phyloP scores from a whole-genome alignment of 495 filamentous ascomycete species.

The Xeromyces bisporus region DNA sequence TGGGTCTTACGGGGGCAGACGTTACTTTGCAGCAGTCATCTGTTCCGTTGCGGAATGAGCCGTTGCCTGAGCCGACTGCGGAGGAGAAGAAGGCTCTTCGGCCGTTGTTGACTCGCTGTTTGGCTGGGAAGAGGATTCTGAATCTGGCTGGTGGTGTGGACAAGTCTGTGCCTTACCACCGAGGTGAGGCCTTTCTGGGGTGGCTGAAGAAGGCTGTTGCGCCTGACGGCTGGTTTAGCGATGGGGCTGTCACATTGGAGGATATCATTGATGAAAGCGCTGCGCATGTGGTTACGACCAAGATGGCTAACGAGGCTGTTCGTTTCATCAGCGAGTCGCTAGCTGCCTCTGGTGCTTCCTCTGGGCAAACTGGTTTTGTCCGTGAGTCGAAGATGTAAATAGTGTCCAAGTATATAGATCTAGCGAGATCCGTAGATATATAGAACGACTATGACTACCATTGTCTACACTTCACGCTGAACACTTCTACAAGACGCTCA shows the following conservation, averaged over 20 bases:
- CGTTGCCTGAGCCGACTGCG: conserved; percentile 30
- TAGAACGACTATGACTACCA: no score
- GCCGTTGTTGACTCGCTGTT: conserved; percentile 24
- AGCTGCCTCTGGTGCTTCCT: conserved; percentile 6
- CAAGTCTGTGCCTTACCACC: conserved; percentile 68
- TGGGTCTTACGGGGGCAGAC: no score
- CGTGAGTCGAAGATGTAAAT: conserved; percentile 26
- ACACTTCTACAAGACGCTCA: no score
- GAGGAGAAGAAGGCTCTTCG: conserved; percentile 24
- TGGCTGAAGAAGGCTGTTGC: conserved; percentile 48
- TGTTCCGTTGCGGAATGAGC: conserved; percentile 13
- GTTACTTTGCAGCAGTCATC: conserved; percentile 15
- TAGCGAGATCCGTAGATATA: no score
- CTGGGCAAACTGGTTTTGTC: conserved; percentile 16
- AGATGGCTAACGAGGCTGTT: conserved; percentile 57
- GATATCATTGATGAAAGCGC: conserved; percentile 57
- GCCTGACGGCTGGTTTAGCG: conserved; percentile 37
- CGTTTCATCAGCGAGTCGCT: conserved; percentile 43
- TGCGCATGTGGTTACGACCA: conserved; percentile 53
- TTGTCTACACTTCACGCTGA: no score
- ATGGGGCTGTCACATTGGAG: conserved; percentile 42
- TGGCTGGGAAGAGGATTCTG: conserved; percentile 61
- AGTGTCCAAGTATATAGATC: no score
- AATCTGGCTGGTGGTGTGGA: conserved; percentile 62
- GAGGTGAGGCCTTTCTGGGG: conserved; percentile 47